Evolutionary conservation across 192 early-diverging fungal species (phyloP).

Genomic region (Backusella tuberculispora): DNA sequence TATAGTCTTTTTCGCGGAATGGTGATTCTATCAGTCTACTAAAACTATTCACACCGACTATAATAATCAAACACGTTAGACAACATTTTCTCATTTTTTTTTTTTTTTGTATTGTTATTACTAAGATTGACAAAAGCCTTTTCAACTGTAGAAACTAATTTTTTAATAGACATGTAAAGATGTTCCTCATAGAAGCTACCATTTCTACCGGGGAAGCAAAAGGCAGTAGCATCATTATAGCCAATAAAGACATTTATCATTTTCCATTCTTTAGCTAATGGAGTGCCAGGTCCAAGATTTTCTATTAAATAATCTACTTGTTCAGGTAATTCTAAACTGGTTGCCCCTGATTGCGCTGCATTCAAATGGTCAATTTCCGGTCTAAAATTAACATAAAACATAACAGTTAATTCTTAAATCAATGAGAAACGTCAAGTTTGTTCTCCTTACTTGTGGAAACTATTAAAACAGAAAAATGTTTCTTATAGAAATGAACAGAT

Average conservation of each 20-base stretch:
- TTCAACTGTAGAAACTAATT: not conserved
- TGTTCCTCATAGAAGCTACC: not conserved
- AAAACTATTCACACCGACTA: constrained; percentile 1
- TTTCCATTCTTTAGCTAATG: not conserved
- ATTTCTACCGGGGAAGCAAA: constrained; percentile 2
- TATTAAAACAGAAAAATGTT: constrained; percentile 19
- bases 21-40: not conserved
- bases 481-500: not conserved
- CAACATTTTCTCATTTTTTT: not conserved
- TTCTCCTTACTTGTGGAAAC: constrained; percentile 7
- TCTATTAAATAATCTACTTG: constrained; percentile 17
- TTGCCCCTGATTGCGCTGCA: constrained; percentile 21
- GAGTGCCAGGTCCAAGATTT: not conserved
- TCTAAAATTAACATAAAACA: not conserved
- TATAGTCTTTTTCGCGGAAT: not conserved
- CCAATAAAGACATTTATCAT: constrained; percentile 3
- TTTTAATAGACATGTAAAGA: not conserved
- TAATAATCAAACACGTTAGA: not conserved
- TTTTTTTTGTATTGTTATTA: not conserved
- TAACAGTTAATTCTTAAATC: not conserved
- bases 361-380: constrained; percentile 1
- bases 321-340: constrained; percentile 9
- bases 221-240: not conserved
- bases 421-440: not conserved
- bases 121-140: constrained; percentile 5